phyloP scores from a whole-genome alignment of 2,329 filamentous ascomycete genomes.

The Corniculantispora saksenae region DNA sequence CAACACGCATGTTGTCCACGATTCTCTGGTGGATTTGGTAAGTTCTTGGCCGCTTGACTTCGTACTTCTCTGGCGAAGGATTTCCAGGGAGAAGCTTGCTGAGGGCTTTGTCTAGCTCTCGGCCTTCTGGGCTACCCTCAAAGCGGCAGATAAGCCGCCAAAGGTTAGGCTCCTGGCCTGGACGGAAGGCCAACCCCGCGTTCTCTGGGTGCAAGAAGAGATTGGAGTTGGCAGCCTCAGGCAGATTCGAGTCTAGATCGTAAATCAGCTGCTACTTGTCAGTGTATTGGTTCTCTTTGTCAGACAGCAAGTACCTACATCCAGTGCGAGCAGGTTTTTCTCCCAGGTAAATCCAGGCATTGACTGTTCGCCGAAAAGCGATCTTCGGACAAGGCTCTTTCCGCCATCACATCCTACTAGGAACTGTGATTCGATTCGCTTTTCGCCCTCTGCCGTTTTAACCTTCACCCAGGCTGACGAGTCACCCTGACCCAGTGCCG shows the following conservation, averaged over 20 bases:
- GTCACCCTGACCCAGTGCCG: constrained; percentile 37
- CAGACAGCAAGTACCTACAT: constrained; percentile 36
- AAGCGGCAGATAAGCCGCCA: not conserved
- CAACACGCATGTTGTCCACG: constrained; percentile 48
- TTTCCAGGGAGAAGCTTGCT: constrained; percentile 50
- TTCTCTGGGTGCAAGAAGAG: not conserved
- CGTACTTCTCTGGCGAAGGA: constrained; percentile 51
- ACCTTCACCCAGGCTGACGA: constrained; percentile 34
- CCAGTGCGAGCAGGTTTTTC: constrained; percentile 52
- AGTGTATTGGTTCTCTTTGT: not conserved
- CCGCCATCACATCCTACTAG: constrained; percentile 49
- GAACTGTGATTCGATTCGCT: constrained; percentile 41
- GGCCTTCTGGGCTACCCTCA: not conserved
- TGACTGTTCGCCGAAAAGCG: constrained; percentile 42
- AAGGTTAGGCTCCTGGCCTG: not conserved
- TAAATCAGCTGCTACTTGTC: not conserved
- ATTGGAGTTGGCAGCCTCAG: not conserved
- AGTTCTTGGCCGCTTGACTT: constrained; percentile 38
- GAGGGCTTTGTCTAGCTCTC: constrained; percentile 27
- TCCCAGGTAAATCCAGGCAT: constrained; percentile 49
- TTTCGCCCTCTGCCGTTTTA: constrained; percentile 25
- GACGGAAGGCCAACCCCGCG: not conserved
- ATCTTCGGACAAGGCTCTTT: constrained; percentile 40
- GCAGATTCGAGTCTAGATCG: not conserved
- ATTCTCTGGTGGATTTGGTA: constrained; percentile 54